These are phyloP conservation scores for Cardiospermum halicacabum DNA, from an alignment of 345 rosid genomes.

Conservation along the genomic window DNA sequence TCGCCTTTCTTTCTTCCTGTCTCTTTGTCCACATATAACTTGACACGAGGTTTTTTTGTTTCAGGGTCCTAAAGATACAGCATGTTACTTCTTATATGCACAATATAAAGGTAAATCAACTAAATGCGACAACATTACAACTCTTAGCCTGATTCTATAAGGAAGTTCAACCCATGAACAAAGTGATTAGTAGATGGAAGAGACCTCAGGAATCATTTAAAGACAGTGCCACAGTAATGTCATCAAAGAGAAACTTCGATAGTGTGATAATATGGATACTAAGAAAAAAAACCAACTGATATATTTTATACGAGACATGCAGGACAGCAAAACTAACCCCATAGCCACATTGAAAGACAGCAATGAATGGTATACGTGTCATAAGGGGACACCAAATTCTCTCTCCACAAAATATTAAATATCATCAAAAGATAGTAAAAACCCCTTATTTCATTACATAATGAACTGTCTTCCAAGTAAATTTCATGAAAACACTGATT, in stretches of 20 bases:
- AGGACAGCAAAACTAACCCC: background rate
- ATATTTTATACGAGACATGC: background rate
- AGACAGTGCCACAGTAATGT: background rate
- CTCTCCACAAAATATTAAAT: background rate
- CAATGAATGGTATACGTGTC: background rate
- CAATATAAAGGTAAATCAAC: background rate
- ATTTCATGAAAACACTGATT: background rate
- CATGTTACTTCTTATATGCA: conserved; percentile 13
- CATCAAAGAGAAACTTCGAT: background rate
- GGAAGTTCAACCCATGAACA: background rate
- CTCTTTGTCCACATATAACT: conserved; percentile 82
- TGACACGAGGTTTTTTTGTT: conserved; percentile 80
- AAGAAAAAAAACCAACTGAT: background rate
- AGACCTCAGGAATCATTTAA: background rate
- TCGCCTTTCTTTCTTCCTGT: conserved; percentile 92
- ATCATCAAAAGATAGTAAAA: background rate
- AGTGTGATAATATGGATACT: background rate
- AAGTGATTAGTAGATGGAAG: background rate
- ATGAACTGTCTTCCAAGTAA: background rate
- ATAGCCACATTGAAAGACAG: background rate
- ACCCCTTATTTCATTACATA: background rate
- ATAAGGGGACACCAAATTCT: background rate
- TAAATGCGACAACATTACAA: background rate
- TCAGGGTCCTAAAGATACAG: conserved; percentile 64
- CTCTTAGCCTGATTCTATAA: background rate